Percentiles rank a stretch among this genome's conserved stretches.
phyloP scores from a whole-genome alignment of 2,329 filamentous ascomycete species.

The Xylariaceae sp. region DNA sequence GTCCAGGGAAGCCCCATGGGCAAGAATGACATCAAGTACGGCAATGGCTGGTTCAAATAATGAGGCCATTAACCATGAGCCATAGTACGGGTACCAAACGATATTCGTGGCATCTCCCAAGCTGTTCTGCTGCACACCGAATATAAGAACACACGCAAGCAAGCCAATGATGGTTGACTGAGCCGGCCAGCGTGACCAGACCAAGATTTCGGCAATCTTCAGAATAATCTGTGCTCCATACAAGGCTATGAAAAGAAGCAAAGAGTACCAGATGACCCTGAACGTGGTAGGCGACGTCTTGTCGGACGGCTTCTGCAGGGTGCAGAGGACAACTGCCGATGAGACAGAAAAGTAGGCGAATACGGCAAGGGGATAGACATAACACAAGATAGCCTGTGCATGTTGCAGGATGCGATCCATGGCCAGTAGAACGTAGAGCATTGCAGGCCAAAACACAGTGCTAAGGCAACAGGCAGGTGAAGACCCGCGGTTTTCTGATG shows the following conservation, averaged over 20 bases:
- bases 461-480: slow-evolving; percentile 3
- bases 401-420: slow-evolving; percentile 18
- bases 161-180: slow-evolving; percentile 50
- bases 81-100: slow-evolving; percentile 59
- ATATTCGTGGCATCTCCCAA: slow-evolving; percentile 46
- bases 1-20: slow-evolving; percentile 15
- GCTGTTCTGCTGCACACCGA: slow-evolving; percentile 53
- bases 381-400: slow-evolving; percentile 47
- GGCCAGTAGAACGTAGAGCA: slow-evolving; percentile 6
- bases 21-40: slow-evolving; percentile 33
- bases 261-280: slow-evolving; percentile 39
- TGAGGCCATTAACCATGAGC: slow-evolving; percentile 56
- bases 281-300: slow-evolving; percentile 38
- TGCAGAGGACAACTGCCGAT: slow-evolving; percentile 47
- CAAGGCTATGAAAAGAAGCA: slow-evolving; percentile 40
- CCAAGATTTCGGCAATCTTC: slow-evolving; percentile 35
- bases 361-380: slow-evolving; percentile 51
- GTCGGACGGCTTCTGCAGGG: slow-evolving; percentile 42
- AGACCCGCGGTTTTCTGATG: background rate
- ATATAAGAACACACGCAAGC: slow-evolving; percentile 59
- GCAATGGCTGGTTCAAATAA: slow-evolving; percentile 49
- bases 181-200: slow-evolving; percentile 36
- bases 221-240: slow-evolving; percentile 44
- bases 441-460: background rate
- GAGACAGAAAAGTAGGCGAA: slow-evolving; percentile 54